Base-by-base conservation (phyloP, 2,329 filamentous ascomycete genomes). In the Chrysoporthe cubensis region DNA sequence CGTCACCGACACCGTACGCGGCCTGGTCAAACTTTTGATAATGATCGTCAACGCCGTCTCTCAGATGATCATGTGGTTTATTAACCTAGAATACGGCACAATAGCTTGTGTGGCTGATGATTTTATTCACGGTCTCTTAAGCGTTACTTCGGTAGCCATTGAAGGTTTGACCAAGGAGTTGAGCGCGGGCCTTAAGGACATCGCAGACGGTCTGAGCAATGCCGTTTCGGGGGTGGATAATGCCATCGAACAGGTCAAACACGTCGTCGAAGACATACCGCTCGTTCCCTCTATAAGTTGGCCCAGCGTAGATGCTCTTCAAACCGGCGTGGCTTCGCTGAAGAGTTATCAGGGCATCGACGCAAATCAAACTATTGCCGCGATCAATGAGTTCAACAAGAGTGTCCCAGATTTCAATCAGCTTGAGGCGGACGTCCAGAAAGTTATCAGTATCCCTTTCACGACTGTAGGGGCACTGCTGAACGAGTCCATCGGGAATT, bases 101-200 rank as follows among this genome's bases (percentile, higher is more conserved):
- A 97, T 97, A 76, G 85, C 93, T 72, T 99, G 96, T 76, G 86
- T 99, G 64, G 92, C 96, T 76, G 92, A 92, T 42, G 87, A 97
- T 71, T 89, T 93, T 60, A 86, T 97, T 66, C 88, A 91, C 71
- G 93, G 93, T 70, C 92, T 89, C 74, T 82, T 97, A 63, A 88
- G 93, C 63, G 89, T 90, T 57, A 92, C 84, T 5, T 80, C 78
- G 16, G 72, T 76, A n/a, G 78, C 77, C 2, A 76, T 82, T 13
- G 74, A 80, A 58, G 78, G 76, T 44, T 77, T 76, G 26, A 81
- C 84, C 14, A 78, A 84, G 62, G 78, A 81, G 13, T 83, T 87
- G 68, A 83, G 87, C 72, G 78, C 83, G n/a, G 83, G 81, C 13
- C 85, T 87, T 56, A 77, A 82, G 56, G 78, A 77, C 11, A 82